Base-by-base conservation (phyloP, 306 rosid genomes). In the Sphenostylis stenocarpa region DNA sequence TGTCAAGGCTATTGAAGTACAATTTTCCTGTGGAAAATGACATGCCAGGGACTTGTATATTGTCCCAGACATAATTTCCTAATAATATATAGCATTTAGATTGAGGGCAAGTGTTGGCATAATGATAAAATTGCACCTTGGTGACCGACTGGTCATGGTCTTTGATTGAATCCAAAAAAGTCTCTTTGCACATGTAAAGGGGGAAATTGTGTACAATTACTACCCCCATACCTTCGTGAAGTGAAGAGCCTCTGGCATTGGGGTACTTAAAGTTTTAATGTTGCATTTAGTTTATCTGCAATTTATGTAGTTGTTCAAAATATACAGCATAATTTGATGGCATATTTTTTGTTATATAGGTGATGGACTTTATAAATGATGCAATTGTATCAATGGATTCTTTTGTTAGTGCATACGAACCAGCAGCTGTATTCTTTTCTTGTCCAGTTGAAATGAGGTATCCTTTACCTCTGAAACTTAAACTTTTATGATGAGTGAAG, bases 301-400 rank as follows among this genome's bases (percentile, higher is more conserved):
- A 34, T 73, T 58, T 65, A 68, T 56, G 26, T 36, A 23, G 56
- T 63, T 77, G 38, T 67, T 45, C 81, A 68, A 48, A 75, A 75
- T 73, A 77, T 77, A 51, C 53, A 33, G 74, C 58, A 72, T 64
- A 49, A 45, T 78, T 75, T 57, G 73, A 75, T 53, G 36, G 24
- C 20, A 33, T 75, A 38, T 83, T 45, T 66, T 56, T 57, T 19
- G 39, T 72, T 80, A 63, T 80, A 63, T 73, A 96, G 99, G 99
- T 96, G 71, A 88, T 92, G 90, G 99, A 96, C 88, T 96, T 91
- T 73, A 83, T 96, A 67, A 92, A 96, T 61, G 99, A 96, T 82
- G 98, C 94, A 70, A 77, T 89, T 75, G 92, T 88, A 72, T 91
- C 94, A 61, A 73, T 91, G 88, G 94, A 96, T 83, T 90, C 94